These are phyloP conservation scores for Metschnikowia lunata DNA, from an alignment of 805 yeast species.

Conservation along the genomic window DNA sequence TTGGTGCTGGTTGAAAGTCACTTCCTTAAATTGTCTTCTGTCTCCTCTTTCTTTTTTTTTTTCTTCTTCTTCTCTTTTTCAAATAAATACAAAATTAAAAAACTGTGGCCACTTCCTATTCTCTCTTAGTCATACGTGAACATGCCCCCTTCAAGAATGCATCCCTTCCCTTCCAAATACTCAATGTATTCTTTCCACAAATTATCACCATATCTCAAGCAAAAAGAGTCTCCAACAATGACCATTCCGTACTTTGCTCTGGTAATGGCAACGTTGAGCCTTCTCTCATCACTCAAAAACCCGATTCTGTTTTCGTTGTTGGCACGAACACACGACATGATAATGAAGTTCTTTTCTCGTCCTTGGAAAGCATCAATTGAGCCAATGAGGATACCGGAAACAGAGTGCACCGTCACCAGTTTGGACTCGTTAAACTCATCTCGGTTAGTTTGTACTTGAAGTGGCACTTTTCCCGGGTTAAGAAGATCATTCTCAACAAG, in stretches of 20 bases:
- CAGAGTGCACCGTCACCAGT: not conserved
- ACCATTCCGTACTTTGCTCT: slow-evolving; percentile 40
- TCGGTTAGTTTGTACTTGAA: not conserved
- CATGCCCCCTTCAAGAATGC: not conserved
- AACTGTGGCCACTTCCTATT: no score
- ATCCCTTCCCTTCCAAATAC: not conserved
- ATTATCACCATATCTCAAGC: slow-evolving; percentile 56
- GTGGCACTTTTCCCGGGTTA: not conserved
- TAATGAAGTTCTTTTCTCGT: slow-evolving; percentile 41
- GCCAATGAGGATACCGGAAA: slow-evolving; percentile 67
- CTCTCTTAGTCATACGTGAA: no score
- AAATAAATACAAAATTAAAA: no score
- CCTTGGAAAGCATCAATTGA: slow-evolving; percentile 41
- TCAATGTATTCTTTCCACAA: slow-evolving; percentile 61
- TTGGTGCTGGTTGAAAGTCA: not conserved
- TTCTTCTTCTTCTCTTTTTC: no score
- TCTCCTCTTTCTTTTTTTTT: no score
- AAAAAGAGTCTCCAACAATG: slow-evolving; percentile 76
- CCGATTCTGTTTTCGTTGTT: slow-evolving; percentile 38
- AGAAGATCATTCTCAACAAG: not conserved
- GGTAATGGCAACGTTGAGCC: slow-evolving; percentile 42
- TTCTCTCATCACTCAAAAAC: slow-evolving; percentile 39
- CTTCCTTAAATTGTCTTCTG: no score
- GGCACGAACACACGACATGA: slow-evolving; percentile 41
- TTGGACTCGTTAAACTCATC: not conserved